A percentile compares a stretch with the other conserved stretches of the same genome.
phyloP scores from a whole-genome alignment of 208 protist genomes.

The Leishmania braziliensis region DNA sequence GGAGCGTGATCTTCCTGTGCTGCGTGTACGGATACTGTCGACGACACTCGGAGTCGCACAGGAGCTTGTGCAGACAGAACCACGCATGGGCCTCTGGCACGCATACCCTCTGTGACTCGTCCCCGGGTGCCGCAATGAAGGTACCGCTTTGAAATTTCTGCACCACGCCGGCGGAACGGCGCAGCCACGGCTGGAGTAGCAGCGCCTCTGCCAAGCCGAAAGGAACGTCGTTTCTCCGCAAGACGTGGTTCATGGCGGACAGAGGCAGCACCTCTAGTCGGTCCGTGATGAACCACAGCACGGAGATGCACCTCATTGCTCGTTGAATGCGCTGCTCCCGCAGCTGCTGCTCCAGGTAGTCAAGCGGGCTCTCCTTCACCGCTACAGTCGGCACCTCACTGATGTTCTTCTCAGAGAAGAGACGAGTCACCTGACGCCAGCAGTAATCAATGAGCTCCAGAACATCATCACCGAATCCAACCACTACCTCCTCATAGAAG shows the following conservation, averaged over 20 bases:
- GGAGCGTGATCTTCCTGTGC: conserved; percentile 81
- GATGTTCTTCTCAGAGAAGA: conserved; percentile 64
- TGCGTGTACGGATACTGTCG: conserved; percentile 81
- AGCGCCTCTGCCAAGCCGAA: conserved; percentile 81
- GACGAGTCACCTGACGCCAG: conserved; percentile 79
- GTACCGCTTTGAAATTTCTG: conserved; percentile 77
- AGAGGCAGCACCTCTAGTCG: conserved; percentile 73
- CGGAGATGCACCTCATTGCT: conserved; percentile 80
- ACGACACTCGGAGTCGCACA: conserved; percentile 84
- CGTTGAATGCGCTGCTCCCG: conserved; percentile 46
- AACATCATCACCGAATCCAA: conserved; percentile 79
- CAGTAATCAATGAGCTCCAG: conserved; percentile 92
- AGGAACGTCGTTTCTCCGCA: conserved; percentile 88
- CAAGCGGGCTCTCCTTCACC: conserved; percentile 17
- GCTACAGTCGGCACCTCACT: conserved; percentile 15
- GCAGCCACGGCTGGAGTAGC: conserved; percentile 81
- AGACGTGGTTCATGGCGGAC: conserved; percentile 68
- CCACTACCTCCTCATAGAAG: conserved; percentile 84
- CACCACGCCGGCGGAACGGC: conserved; percentile 35
- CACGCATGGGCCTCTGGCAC: conserved; percentile 87
- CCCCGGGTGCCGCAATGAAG: conserved; percentile 52
- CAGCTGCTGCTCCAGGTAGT: conserved; percentile 51
- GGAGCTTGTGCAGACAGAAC: conserved; percentile 90
- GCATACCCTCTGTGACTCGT: conserved; percentile 79
- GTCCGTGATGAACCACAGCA: conserved; percentile 92